Percentiles rank a stretch among this genome's conserved stretches.
Evolutionary conservation across 352 stramenopile genomes (phyloP).

Genomic region (Globisporangium orthogonon): DNA sequence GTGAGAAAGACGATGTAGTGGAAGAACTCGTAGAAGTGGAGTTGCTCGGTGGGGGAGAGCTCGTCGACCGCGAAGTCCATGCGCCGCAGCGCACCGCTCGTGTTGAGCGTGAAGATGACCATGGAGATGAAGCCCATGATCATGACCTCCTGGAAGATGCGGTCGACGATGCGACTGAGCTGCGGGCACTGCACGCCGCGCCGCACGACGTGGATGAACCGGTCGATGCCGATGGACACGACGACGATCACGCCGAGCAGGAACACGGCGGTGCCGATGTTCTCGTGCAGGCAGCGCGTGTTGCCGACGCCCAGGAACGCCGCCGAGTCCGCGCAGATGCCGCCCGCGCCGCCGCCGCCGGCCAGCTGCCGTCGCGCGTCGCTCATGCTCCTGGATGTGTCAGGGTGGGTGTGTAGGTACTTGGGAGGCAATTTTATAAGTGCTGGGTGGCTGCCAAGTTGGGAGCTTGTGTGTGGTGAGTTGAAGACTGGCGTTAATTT

Average conservation of each 20-base stretch:
- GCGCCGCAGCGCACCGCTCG: constrained; percentile 51
- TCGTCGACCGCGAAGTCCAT: constrained; percentile 38
- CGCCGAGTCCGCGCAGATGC: constrained; percentile 33
- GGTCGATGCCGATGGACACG: constrained; percentile 62
- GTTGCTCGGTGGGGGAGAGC: constrained; percentile 49
- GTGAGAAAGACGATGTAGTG: constrained; percentile 88
- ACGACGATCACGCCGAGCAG: constrained; percentile 72
- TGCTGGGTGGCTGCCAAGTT: too few relatives aligned
- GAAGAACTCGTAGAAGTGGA: constrained; percentile 89
- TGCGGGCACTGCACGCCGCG: constrained; percentile 66
- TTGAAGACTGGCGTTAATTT: too few relatives aligned
- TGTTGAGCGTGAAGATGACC: constrained; percentile 87
- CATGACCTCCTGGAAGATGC: constrained; percentile 86
- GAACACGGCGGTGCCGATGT: constrained; percentile 68
- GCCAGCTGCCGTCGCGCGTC: not conserved
- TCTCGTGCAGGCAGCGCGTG: constrained; percentile 62
- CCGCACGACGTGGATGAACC: constrained; percentile 39
- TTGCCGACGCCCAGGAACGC: constrained; percentile 84
- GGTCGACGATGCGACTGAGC: constrained; percentile 76
- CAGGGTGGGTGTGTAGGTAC: too few relatives aligned
- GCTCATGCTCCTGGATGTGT: too few relatives aligned
- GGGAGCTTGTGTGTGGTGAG: too few relatives aligned
- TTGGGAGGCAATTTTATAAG: too few relatives aligned
- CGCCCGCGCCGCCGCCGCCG: not conserved
- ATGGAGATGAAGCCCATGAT: constrained; percentile 87